A percentile compares a stretch with the other conserved stretches of the same genome.
These are phyloP conservation scores for Solanum pinnatisectum DNA, from an alignment of 257 asterid genomes.

Conservation along the genomic window DNA sequence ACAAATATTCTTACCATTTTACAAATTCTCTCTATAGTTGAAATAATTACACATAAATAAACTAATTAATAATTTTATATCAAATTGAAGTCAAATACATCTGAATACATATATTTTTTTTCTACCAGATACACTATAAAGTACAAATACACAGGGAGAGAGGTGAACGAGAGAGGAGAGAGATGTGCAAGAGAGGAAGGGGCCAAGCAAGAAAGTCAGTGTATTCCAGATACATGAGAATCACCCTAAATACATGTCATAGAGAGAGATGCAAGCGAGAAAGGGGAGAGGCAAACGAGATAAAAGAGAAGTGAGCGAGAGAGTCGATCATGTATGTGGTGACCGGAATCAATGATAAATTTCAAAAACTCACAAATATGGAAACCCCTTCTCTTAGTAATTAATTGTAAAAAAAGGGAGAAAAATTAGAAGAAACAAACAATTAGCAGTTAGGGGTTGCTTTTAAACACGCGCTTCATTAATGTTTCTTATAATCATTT, in stretches of 20 bases:
- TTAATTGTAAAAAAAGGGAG: not conserved
- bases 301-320: not conserved
- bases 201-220: not conserved
- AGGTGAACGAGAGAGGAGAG: not conserved
- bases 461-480: not conserved
- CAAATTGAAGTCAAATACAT: not conserved
- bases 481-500: not conserved
- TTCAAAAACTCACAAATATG: not conserved
- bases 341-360: too few relatives aligned
- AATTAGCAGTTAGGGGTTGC: too few relatives aligned
- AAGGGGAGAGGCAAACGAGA: too few relatives aligned
- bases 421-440: too few relatives aligned
- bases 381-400: not conserved
- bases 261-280: too few relatives aligned
- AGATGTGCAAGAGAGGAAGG: not conserved
- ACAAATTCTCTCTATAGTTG: too few relatives aligned
- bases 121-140: not conserved
- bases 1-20: too few relatives aligned
- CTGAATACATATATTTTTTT: too few relatives aligned
- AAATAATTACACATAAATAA: too few relatives aligned
- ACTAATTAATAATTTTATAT: too few relatives aligned
- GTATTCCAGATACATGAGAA: too few relatives aligned
- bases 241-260: not conserved
- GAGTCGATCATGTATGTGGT: not conserved
- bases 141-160: not conserved